Percentiles rank a stretch among this genome's conserved stretches.
Conservation (phyloP, 1,139 yeast species). For the Hyphopichia khmerensis region DNA sequence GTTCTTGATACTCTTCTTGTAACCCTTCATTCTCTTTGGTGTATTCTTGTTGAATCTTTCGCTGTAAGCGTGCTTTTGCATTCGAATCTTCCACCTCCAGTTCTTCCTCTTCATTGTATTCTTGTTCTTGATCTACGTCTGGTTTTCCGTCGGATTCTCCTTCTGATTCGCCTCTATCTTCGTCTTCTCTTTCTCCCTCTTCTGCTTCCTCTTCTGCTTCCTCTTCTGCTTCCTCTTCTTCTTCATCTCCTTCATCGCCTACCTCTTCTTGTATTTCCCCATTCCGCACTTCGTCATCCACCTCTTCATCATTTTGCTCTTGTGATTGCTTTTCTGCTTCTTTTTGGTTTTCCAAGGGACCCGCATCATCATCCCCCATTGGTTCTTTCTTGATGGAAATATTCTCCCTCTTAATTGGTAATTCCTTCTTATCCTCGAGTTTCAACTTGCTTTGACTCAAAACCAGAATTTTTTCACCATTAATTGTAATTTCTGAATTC, state of each 20-base stretch:
- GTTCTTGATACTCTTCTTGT: background rate
- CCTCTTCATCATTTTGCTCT: slow-evolving; percentile 18
- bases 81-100: no score
- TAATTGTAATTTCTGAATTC: slow-evolving; percentile 3
- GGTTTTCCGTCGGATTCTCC: slow-evolving; percentile 4
- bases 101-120: slow-evolving; percentile 1
- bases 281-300: slow-evolving; percentile 3
- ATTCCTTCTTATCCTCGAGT: background rate
- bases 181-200: slow-evolving; percentile 6
- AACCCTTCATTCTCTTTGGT: no score
- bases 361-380: background rate
- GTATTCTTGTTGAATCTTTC: no score
- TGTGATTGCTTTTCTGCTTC: background rate
- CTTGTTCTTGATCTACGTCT: slow-evolving; percentile 1
- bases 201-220: slow-evolving; percentile 2
- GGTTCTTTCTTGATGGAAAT: no score
- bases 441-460: background rate
- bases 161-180: slow-evolving; percentile 5
- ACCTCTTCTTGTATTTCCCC: slow-evolving; percentile 11
- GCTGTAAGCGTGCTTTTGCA: no score
- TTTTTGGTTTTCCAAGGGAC: background rate
- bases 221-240: slow-evolving; percentile 3
- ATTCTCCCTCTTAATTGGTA: no score
- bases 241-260: slow-evolving; percentile 25
- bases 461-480: slow-evolving; percentile 2